Base-by-base conservation (phyloP, 139 green algal genomes). In the Haematococcus sp. region DNA sequence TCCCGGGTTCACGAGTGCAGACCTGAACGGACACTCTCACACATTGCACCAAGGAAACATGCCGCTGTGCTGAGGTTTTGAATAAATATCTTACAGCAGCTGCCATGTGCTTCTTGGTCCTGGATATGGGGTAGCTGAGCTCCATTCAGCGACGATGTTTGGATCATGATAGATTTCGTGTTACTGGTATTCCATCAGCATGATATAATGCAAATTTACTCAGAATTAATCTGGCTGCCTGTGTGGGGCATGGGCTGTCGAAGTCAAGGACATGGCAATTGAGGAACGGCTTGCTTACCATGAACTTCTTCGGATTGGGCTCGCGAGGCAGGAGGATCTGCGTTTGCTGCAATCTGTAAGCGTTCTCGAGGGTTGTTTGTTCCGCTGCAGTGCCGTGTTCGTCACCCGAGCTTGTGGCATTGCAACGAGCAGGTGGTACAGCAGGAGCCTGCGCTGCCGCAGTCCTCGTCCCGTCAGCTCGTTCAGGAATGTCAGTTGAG, bases 291-390 rank as follows among this genome's bases (percentile, higher is more conserved):
- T 65, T n/a, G 58, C 58, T 34, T 33, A 40, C 11, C 58, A 65
- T 65, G 58, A 65, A 30, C 23, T 65, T 9, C 28, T 65, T 65
- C 23, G 58, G 17, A 34, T 65, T 65, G 58, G 58, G 25, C 30
- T 65, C 11, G 58, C n/a, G 25, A 28, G 58, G 3, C n/a, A 30
- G 11, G 58, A 65, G 58, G 58, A 65, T 30, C 25, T 65, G 58
- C 58, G 30, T 9, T n/a, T 65, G 25, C 9, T 65, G 58, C 58
- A 65, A 65, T 33, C 58, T 28, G 58, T 65, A 65, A 65, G 58
- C 3, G 23, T 22, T 65, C 23, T 4, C 19, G 20, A 61, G 22
- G 20, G 52, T 35, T 65, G 23, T 11, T 65, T 28, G 4, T 32
- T 61, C 4, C 11, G 13, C 27, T 61, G 16, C 28, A 61, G 27